phyloP scores from a whole-genome alignment of 768 basidiomycete genomes.

The Russula griseocarnosa region DNA sequence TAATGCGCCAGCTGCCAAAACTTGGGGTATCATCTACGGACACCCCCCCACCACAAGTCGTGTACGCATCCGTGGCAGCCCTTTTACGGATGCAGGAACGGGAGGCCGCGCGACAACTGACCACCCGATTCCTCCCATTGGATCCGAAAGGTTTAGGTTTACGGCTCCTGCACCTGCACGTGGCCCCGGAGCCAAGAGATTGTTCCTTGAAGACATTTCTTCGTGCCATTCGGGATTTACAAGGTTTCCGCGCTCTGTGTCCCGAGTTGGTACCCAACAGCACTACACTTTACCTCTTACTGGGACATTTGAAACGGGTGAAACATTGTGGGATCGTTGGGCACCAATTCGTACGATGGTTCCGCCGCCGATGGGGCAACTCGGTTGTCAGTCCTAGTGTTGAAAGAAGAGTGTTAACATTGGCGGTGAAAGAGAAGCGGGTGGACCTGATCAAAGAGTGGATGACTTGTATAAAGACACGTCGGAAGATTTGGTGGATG shows the following conservation, averaged over 20 bases:
- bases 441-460: constrained; percentile 41
- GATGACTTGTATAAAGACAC: constrained; percentile 15
- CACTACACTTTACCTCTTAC: constrained; percentile 55
- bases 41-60: constrained; percentile 13
- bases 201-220: constrained; percentile 9
- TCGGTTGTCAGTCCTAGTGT: constrained; percentile 54
- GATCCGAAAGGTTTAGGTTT: constrained; percentile 15
- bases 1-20: constrained; percentile 20
- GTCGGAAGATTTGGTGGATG: constrained; percentile 9
- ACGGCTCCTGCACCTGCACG: constrained; percentile 23
- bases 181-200: constrained; percentile 14
- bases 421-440: constrained; percentile 65
- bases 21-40: constrained; percentile 3
- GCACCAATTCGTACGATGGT: constrained; percentile 42
- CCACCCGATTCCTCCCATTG: constrained; percentile 11
- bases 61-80: constrained; percentile 17
- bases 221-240: constrained; percentile 28
- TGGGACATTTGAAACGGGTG: constrained; percentile 48
- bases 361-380: constrained; percentile 53
- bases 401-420: constrained; percentile 51
- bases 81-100: constrained; percentile 25
- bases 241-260: constrained; percentile 37
- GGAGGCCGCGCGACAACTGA: constrained; percentile 18
- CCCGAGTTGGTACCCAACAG: constrained; percentile 52
- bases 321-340: constrained; percentile 56